Evolutionary conservation across 208 protist genomes (phyloP).

Genomic region (Histomonas meleagridis): DNA sequence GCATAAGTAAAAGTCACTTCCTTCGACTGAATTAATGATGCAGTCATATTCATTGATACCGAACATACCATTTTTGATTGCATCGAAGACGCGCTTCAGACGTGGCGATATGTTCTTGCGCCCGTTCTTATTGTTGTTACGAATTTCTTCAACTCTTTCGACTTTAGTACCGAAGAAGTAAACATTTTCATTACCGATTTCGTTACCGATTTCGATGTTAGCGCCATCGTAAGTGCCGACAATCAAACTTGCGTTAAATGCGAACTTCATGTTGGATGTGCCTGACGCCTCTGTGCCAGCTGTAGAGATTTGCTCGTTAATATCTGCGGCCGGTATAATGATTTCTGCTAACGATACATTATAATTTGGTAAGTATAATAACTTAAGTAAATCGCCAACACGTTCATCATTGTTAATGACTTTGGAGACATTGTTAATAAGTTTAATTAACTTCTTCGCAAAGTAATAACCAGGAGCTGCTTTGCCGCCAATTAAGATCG

Average conservation of each 20-base stretch:
- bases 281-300: constrained; percentile 69
- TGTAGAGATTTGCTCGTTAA: constrained; percentile 72
- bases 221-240: constrained; percentile 69
- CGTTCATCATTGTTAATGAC: constrained; percentile 62
- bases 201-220: constrained; percentile 68
- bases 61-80: neutral
- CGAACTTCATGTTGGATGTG: constrained; percentile 74
- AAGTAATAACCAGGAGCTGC: constrained; percentile 65
- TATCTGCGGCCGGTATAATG: constrained; percentile 66
- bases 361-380: constrained; percentile 72
- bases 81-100: neutral
- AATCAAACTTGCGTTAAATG: constrained; percentile 65
- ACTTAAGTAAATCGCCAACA: constrained; percentile 57
- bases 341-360: constrained; percentile 64
- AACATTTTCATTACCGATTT: constrained; percentile 64
- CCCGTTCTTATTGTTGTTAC: neutral
- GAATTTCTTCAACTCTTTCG: constrained; percentile 46
- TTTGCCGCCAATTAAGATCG: constrained; percentile 65
- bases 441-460: constrained; percentile 69
- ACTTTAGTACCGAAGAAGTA: constrained; percentile 62
- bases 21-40: neutral
- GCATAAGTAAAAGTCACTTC: neutral
- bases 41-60: neutral
- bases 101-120: neutral
- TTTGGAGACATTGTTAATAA: constrained; percentile 65